phyloP scores from a whole-genome alignment of 345 rosid species.

The Rhizophora mangle region DNA sequence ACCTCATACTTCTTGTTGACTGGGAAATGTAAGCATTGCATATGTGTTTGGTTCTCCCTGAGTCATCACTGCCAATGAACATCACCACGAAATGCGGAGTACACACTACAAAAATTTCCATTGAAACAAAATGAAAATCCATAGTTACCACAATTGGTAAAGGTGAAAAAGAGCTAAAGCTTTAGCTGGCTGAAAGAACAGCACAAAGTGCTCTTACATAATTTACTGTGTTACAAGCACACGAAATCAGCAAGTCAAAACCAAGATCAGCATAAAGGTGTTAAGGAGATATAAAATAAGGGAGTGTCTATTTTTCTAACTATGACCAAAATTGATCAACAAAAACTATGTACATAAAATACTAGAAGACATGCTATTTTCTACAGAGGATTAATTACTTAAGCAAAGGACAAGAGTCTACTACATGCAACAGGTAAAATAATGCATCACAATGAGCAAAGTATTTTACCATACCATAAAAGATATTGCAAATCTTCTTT shows the following conservation, averaged over 20 bases:
- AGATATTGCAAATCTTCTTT: constrained; percentile 62
- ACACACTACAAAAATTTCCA: constrained; percentile 51
- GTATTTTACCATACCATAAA: constrained; percentile 85
- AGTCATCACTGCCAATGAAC: constrained; percentile 53
- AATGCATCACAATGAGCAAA: background rate
- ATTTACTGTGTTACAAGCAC: background rate
- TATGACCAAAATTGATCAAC: background rate
- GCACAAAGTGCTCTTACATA: background rate
- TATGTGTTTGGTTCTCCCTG: constrained; percentile 36
- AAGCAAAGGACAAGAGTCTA: background rate
- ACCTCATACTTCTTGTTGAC: constrained; percentile 84
- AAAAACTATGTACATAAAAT: too few relatives aligned
- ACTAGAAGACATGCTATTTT: background rate
- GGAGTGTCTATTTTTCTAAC: background rate
- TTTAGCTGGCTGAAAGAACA: background rate
- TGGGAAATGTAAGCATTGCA: constrained; percentile 79
- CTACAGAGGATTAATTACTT: background rate
- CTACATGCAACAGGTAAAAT: background rate
- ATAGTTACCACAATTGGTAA: background rate
- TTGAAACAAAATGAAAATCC: constrained; percentile 17
- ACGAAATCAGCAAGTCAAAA: background rate
- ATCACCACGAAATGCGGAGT: constrained; percentile 87
- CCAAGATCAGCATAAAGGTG: background rate
- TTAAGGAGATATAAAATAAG: background rate
- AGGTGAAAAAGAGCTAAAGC: background rate